phyloP scores from a whole-genome alignment of 2,329 filamentous ascomycete genomes.

The Phoma herbarum region DNA sequence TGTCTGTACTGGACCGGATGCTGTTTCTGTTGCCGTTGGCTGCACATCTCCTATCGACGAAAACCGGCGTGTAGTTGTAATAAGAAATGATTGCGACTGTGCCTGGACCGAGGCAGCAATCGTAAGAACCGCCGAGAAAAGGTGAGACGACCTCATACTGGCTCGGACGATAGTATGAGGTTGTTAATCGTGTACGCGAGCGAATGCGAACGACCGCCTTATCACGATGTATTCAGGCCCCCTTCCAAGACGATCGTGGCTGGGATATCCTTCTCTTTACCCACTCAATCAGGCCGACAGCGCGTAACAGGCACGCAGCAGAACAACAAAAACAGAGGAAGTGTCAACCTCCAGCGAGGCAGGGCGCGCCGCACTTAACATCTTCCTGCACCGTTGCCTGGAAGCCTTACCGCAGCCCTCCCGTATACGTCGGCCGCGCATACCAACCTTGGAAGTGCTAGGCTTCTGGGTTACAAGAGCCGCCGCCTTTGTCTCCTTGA shows the following conservation, averaged over 20 bases:
- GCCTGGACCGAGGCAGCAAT: conserved; percentile 29
- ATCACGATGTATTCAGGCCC: conserved; percentile 10
- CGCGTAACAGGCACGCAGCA: not conserved
- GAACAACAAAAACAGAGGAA: not conserved
- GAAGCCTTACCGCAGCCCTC: conserved; percentile 14
- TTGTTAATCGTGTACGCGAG: not conserved
- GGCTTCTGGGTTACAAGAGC: conserved; percentile 10
- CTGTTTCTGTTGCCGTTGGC: conserved; percentile 39
- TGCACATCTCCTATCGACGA: conserved; percentile 36
- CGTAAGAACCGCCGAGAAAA: conserved; percentile 33
- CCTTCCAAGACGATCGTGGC: not conserved
- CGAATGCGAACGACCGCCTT: not conserved
- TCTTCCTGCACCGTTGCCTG: conserved; percentile 8
- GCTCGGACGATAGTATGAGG: not conserved
- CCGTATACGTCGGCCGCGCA: conserved; percentile 24
- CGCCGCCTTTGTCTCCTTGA: conserved; percentile 5
- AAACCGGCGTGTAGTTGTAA: conserved; percentile 9
- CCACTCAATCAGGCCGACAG: not conserved
- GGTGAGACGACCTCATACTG: conserved; percentile 33
- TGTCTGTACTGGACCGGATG: conserved; percentile 43
- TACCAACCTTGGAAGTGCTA: conserved; percentile 12
- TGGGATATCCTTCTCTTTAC: conserved; percentile 3
- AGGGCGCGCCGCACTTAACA: conserved; percentile 23
- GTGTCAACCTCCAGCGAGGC: conserved; percentile 4
- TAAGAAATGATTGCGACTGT: conserved; percentile 17